Percentiles rank a stretch among this genome's conserved stretches.
Evolutionary conservation across 495 filamentous ascomycete genomes (phyloP).

Genomic region (Margaritispora aquatica): DNA sequence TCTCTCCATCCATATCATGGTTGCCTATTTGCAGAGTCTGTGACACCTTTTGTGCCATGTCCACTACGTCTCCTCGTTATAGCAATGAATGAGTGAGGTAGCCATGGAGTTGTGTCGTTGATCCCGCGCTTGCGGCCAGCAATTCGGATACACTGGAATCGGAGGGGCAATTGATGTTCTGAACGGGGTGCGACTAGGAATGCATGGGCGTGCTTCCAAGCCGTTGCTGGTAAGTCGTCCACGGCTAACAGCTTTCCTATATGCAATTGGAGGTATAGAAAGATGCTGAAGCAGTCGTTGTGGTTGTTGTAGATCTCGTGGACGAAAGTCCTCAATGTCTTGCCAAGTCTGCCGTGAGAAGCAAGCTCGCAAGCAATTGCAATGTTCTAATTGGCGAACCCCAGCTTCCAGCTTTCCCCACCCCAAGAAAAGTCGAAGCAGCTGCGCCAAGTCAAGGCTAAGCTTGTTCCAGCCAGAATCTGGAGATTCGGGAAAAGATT

Average conservation of each 20-base stretch:
- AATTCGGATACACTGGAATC: not conserved
- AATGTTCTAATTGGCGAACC: not conserved
- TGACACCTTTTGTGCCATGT: constrained; percentile 6
- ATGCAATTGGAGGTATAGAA: too few species aligned
- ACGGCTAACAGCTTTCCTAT: not conserved
- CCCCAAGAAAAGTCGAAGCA: constrained; percentile 3
- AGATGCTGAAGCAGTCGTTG: too few species aligned
- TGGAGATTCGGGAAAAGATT: not conserved
- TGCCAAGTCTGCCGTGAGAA: not conserved
- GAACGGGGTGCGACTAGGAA: too few species aligned
- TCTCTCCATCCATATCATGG: not conserved
- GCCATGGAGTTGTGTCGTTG: constrained; percentile 3
- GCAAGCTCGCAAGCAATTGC: not conserved
- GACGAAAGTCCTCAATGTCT: not conserved
- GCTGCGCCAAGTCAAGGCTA: too few species aligned
- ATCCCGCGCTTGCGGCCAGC: constrained; percentile 3
- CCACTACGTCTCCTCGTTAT: not conserved
- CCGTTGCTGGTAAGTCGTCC: not conserved
- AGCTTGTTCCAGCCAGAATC: too few species aligned
- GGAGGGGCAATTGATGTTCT: not conserved
- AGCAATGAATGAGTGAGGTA: not conserved
- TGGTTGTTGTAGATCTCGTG: not conserved
- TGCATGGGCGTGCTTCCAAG: not conserved
- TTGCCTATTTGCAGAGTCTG: constrained; percentile 1
- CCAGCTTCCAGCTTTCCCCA: not conserved